A percentile compares a stretch with the other conserved stretches of the same genome.
Evolutionary conservation across 148 eudicot species (phyloP).

Genomic region (Camellia lanceoleosa): DNA sequence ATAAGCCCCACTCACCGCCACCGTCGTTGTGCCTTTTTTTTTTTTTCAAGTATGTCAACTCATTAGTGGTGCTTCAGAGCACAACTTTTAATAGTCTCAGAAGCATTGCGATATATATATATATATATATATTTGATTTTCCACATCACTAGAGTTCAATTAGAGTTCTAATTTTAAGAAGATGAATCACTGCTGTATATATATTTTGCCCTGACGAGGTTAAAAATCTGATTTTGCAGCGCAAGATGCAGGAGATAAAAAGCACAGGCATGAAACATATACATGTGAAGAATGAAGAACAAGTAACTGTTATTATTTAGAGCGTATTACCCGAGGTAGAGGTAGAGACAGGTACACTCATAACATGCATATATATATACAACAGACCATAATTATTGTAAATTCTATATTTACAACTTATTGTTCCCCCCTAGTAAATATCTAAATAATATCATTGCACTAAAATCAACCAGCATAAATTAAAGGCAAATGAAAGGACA

Average conservation of each 20-base stretch:
- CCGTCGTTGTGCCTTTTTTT: no score
- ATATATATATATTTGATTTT: no score
- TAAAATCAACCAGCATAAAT: background rate
- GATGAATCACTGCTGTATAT: no score
- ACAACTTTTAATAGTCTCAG: no score
- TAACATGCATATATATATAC: background rate
- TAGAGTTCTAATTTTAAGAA: no score
- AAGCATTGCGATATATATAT: no score
- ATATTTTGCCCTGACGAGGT: no score
- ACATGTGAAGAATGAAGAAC: background rate
- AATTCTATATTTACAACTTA: conserved; percentile 8
- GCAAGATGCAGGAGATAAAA: background rate
- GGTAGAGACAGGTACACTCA: background rate
- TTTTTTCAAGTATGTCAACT: no score
- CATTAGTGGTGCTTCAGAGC: no score
- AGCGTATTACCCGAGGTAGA: background rate
- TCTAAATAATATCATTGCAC: background rate
- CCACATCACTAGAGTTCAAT: no score
- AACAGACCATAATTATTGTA: background rate
- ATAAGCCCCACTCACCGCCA: no score
- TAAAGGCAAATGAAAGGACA: background rate
- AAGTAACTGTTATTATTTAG: background rate
- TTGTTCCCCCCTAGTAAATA: background rate
- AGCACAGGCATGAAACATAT: background rate
- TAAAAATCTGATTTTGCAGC: no score